Evolutionary conservation across 345 rosid genomes (phyloP).

Genomic region (Populus euphratica): DNA sequence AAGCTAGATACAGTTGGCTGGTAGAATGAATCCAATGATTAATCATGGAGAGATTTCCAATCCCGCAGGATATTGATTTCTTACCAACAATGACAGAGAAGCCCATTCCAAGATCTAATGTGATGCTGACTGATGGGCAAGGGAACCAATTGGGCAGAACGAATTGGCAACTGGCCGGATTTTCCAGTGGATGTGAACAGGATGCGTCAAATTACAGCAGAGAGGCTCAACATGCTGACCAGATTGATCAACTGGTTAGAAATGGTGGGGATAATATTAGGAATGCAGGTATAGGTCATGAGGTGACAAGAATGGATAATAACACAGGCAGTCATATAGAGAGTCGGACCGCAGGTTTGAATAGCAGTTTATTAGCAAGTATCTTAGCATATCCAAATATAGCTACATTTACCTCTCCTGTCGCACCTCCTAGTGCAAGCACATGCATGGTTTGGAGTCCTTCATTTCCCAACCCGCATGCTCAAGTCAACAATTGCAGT

Average conservation of each 20-base stretch:
- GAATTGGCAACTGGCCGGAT: conserved; percentile 31
- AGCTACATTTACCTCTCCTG: conserved; percentile 18
- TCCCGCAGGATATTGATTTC: conserved; percentile 38
- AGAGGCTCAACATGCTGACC: conserved; percentile 15
- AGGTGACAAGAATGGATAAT: conserved; percentile 25
- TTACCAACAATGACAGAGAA: conserved; percentile 45
- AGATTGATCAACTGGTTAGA: conserved; percentile 17
- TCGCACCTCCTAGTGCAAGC: conserved; percentile 6
- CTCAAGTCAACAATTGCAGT: conserved; percentile 28
- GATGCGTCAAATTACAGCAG: conserved; percentile 20
- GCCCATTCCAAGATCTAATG: conserved; percentile 29
- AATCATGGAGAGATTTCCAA: conserved; percentile 31
- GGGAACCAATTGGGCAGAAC: conserved; percentile 21
- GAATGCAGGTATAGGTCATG: conserved; percentile 12
- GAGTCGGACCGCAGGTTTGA: conserved; percentile 17
- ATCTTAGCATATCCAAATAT: conserved; percentile 11
- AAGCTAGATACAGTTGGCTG: not conserved
- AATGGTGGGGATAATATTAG: conserved; percentile 17
- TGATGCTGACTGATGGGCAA: conserved; percentile 14
- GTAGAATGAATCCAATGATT: conserved; percentile 24
- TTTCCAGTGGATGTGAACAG: conserved; percentile 23
- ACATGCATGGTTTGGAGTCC: conserved; percentile 11
- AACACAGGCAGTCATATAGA: conserved; percentile 15
- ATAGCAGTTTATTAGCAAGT: conserved; percentile 16
- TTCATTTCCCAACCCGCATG: conserved; percentile 17